A percentile compares a stretch with the other conserved stretches of the same genome.
Conservation (phyloP, 768 basidiomycete species). For the Pholiota conissans region DNA sequence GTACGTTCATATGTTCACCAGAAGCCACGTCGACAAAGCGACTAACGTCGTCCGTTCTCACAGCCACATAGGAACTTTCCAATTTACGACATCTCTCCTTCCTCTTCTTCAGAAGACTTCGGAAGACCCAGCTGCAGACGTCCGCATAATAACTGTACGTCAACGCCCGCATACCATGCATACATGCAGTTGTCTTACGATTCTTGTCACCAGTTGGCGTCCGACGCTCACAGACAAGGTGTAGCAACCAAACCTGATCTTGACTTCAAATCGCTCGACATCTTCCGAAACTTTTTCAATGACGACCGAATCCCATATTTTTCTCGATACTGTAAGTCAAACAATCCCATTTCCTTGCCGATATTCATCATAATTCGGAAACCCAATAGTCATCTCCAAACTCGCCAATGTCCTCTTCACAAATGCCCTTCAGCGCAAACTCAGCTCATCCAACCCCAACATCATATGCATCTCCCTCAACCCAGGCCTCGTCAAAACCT, state of each 20-base stretch:
- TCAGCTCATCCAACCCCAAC: conserved; percentile 28
- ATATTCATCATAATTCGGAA: background rate
- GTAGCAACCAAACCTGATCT: conserved; percentile 22
- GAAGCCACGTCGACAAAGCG: background rate
- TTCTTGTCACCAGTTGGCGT: conserved; percentile 2
- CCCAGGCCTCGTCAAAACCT: conserved; percentile 41
- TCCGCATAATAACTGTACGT: conserved; percentile 1
- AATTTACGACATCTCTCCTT: background rate
- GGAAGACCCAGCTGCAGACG: background rate
- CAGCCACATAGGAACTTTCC: conserved; percentile 1
- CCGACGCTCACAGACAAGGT: conserved; percentile 18
- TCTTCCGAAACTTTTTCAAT: conserved; percentile 29
- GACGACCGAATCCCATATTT: conserved; percentile 20
- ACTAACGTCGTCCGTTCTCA: background rate
- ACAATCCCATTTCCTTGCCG: background rate
- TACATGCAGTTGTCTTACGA: too few species aligned
- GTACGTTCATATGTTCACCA: background rate
- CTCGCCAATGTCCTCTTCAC: conserved; percentile 44
- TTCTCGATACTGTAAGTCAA: conserved; percentile 23
- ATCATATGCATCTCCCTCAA: conserved; percentile 36
- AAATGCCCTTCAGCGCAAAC: conserved; percentile 40
- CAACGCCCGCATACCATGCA: too few species aligned
- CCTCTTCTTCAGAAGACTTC: background rate
- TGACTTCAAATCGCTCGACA: conserved; percentile 25
- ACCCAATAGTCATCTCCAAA: conserved; percentile 40